These are phyloP conservation scores for Stemphylium lycopersici DNA, from an alignment of 2,329 filamentous ascomycete species.

Conservation along the genomic window DNA sequence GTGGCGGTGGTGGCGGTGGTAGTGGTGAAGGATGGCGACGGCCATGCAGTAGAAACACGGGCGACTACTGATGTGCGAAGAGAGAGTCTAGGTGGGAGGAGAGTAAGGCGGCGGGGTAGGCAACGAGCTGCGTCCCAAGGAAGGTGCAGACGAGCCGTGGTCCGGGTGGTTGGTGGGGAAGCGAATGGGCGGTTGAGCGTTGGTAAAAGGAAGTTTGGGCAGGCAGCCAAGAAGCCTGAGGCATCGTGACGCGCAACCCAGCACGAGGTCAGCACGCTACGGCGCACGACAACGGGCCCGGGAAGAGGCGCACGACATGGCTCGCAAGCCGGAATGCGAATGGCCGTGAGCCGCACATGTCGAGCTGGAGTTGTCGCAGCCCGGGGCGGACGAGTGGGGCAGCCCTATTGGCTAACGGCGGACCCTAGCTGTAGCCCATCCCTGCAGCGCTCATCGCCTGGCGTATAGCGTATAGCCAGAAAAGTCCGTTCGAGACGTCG, in stretches of 20 bases:
- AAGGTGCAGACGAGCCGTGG: conserved; percentile 17
- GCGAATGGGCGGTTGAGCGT: background rate
- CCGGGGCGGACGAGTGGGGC: conserved; percentile 14
- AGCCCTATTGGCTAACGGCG: conserved; percentile 15
- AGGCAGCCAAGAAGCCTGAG: conserved; percentile 3
- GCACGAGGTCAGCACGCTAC: background rate
- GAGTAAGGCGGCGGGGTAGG: conserved; percentile 21
- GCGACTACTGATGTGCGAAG: conserved; percentile 6
- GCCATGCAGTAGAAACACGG: conserved; percentile 26
- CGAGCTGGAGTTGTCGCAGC: conserved; percentile 9
- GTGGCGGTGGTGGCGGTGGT: conserved; percentile 27
- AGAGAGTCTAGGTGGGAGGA: conserved; percentile 2
- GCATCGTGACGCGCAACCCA: background rate
- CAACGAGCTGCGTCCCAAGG: conserved; percentile 14
- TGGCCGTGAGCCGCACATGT: conserved; percentile 8
- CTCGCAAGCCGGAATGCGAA: background rate
- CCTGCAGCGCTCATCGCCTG: conserved; percentile 18
- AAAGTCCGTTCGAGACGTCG: conserved; percentile 20
- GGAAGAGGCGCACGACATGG: background rate
- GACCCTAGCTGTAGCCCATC: conserved; percentile 12
- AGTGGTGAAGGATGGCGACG: conserved; percentile 9
- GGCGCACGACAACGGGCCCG: conserved; percentile 6
- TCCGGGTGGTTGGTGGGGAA: conserved; percentile 9
- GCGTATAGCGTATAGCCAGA: conserved; percentile 16
- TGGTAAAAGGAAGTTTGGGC: background rate